These are phyloP conservation scores for Globisporangium camurandrum DNA, from an alignment of 352 stramenopile genomes.

Conservation along the genomic window DNA sequence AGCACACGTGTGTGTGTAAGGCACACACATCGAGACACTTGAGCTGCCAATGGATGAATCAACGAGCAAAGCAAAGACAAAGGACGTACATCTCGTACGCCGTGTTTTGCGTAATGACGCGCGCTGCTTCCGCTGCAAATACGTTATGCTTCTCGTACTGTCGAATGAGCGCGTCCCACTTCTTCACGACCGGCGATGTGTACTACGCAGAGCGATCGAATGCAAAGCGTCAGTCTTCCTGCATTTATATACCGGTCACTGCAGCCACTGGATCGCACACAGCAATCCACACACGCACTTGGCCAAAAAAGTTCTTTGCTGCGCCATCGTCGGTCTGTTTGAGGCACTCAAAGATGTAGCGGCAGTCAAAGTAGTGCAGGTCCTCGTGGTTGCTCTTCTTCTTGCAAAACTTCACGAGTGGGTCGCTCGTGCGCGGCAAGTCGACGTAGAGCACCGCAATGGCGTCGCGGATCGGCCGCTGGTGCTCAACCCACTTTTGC, in stretches of 20 bases:
- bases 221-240: neutral
- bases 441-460: conserved; percentile 44
- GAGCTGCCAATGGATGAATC: conserved; percentile 1
- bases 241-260: neutral
- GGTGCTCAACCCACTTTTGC: conserved; percentile 62
- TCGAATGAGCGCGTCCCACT: conserved; percentile 55
- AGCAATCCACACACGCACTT: conserved; percentile 19
- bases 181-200: conserved; percentile 64
- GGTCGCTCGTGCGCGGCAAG: conserved; percentile 36
- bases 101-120: conserved; percentile 68
- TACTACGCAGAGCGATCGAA: conserved; percentile 26
- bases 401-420: conserved; percentile 33
- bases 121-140: conserved; percentile 62
- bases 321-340: conserved; percentile 49
- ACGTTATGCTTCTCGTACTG: conserved; percentile 79
- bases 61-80: neutral
- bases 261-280: neutral
- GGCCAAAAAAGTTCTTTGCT: conserved; percentile 71
- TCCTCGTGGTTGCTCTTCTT: conserved; percentile 49
- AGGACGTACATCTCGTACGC: conserved; percentile 62
- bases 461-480: conserved; percentile 50
- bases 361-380: conserved; percentile 76
- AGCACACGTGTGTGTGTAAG: neutral
- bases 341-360: conserved; percentile 48
- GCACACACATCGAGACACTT: neutral